Percentiles rank a stretch among this genome's conserved stretches.
Conservation (phyloP, 495 filamentous ascomycete genomes). For the Penicillium antarcticum region DNA sequence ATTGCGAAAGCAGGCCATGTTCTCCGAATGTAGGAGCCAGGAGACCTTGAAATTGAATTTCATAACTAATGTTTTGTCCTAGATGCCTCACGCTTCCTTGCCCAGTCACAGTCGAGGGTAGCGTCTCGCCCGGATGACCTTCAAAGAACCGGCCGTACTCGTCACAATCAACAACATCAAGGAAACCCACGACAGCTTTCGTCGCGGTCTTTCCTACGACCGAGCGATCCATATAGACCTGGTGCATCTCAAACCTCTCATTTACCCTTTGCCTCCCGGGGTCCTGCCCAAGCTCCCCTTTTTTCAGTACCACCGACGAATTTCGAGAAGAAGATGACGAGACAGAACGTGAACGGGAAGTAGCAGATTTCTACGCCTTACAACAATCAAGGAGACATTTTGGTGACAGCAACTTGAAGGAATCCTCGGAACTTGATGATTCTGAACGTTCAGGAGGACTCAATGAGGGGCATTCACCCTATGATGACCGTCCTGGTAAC, state of each 20-base stretch:
- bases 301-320: slow-evolving; percentile 80
- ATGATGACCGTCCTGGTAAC: slow-evolving; percentile 34
- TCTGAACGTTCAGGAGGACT: slow-evolving; percentile 56
- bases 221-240: slow-evolving; percentile 71
- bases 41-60: background rate
- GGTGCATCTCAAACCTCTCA: slow-evolving; percentile 65
- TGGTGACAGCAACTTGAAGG: slow-evolving; percentile 70
- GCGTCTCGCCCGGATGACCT: slow-evolving; percentile 60
- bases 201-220: slow-evolving; percentile 46
- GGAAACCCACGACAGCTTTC: slow-evolving; percentile 44
- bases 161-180: slow-evolving; percentile 35
- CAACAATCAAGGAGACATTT: slow-evolving; percentile 87
- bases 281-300: slow-evolving; percentile 74
- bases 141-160: slow-evolving; percentile 48
- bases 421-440: slow-evolving; percentile 77
- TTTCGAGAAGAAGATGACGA: slow-evolving; percentile 88
- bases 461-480: slow-evolving; percentile 43
- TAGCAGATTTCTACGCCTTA: slow-evolving; percentile 88
- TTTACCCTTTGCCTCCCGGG: slow-evolving; percentile 73
- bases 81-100: slow-evolving; percentile 98
- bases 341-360: slow-evolving; percentile 84
- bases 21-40: slow-evolving; percentile 84
- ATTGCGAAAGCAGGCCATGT: slow-evolving; percentile 59
- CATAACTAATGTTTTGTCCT: background rate
- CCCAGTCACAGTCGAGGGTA: slow-evolving; percentile 92